phyloP scores from a whole-genome alignment of 163 green algal genomes.

The Volvox carteri region DNA sequence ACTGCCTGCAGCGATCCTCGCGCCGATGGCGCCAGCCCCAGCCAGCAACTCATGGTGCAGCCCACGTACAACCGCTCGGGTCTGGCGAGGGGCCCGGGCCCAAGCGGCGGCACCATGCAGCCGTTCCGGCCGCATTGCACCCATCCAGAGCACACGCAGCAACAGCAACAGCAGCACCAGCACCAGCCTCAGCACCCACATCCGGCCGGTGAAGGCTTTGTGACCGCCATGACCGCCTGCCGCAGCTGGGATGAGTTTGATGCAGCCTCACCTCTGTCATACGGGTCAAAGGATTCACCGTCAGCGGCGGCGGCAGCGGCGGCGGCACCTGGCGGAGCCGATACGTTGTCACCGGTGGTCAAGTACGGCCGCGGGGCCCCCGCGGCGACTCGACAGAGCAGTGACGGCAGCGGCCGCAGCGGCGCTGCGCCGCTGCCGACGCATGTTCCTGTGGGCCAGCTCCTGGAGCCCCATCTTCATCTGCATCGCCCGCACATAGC shows the following conservation, averaged over 20 bases:
- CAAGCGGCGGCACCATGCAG: background rate
- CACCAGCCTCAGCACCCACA: background rate
- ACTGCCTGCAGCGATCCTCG: background rate
- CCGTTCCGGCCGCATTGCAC: too few species aligned
- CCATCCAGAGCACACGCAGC: too few species aligned
- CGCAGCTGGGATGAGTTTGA: background rate
- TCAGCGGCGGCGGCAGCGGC: background rate
- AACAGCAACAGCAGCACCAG: background rate
- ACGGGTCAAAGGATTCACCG: slow-evolving; percentile 2
- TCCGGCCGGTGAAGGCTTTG: background rate
- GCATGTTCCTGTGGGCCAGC: background rate
- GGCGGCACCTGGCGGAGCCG: background rate
- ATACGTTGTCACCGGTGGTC: background rate
- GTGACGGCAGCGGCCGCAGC: background rate
- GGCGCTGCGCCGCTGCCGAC: background rate
- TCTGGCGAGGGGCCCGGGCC: background rate
- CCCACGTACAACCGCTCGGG: background rate
- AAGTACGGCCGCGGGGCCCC: background rate
- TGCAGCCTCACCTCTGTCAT: slow-evolving; percentile 4
- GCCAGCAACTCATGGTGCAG: background rate
- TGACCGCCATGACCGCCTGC: background rate
- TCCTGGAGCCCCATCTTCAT: slow-evolving; percentile 6
- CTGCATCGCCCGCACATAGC: background rate
- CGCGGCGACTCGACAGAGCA: background rate
- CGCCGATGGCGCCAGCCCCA: background rate